Base-by-base conservation (phyloP, 139 green algal genomes). In the Coelastrella sp. region DNA sequence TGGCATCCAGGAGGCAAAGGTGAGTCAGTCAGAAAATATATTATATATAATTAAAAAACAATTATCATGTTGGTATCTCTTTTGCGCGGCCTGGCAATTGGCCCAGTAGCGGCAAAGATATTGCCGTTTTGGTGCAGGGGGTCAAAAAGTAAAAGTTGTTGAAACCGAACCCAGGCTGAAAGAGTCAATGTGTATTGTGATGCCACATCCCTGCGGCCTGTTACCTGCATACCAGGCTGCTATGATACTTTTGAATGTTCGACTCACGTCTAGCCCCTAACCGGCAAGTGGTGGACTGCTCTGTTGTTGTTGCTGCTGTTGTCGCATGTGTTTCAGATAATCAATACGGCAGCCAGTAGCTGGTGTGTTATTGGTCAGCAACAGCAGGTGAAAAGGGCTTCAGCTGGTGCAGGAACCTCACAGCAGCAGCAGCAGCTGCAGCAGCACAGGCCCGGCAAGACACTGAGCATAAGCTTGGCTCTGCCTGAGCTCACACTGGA, bases 381-480 rank as follows among this genome's bases (percentile, higher is more conserved):
- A 24, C 82, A 75, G n/a, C 24, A 15, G 6, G 19, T 56, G 63
- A 7, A 4, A 49, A 65, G 49, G 19, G 7, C 78, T 6, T 0
- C 82, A 27, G 82, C 60, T 66, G 27, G 19, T 80, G 27, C 78
- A 63, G 12, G 5, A 12, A 27, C 8, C 74, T 9, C 8, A n/a
- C 74, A 81, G 25, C 78, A 83, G 14, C 35, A 65, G 20, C 61
- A 22, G 9, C 79, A 73, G 79, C 79, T n/a, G 79, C 57, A 24
- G 17, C 60, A 87, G 12, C 25, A 9, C 9, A 35, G 85, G 20
- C 68, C 22, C 49, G 59, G 66, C 68, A 88, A 91, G 56, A 56
- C 90, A 35, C 80, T 97, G 25, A 93, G 92, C 66, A 65, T 97
- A 14, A 93, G 25, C 3, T 49, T 98, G 79, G 91, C 87, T 4